Conservation (phyloP, 176 grass and related monocot species). For the Juncus inflexus region DNA sequence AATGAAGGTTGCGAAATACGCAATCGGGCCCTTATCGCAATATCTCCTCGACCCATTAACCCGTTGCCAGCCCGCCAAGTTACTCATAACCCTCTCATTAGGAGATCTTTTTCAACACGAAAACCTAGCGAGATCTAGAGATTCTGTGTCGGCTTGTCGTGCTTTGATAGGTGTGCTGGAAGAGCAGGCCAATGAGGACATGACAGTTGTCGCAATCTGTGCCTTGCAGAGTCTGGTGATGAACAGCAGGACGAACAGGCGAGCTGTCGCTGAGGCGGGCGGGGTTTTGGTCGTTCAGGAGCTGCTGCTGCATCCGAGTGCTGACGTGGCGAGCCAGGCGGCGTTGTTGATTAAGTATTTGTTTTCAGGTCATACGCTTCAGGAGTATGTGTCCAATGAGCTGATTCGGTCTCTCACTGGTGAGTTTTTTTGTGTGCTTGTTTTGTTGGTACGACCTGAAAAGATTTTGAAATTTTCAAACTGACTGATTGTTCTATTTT, state of each 20-base stretch:
- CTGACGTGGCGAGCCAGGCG: conserved; percentile 80
- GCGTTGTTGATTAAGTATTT: conserved; percentile 82
- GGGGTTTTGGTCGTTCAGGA: conserved; percentile 93
- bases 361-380: conserved; percentile 96
- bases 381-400: conserved; percentile 97
- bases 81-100: conserved; percentile 79
- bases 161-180: conserved; percentile 87
- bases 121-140: conserved; percentile 77
- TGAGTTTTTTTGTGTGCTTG: conserved; percentile 19
- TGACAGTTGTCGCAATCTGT: conserved; percentile 94
- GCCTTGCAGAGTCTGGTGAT: conserved; percentile 90
- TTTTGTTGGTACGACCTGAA: too few relatives aligned
- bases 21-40: conserved; percentile 76
- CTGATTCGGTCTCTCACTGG: conserved; percentile 94
- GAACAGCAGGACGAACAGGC: conserved; percentile 97
- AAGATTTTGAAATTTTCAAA: too few relatives aligned
- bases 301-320: conserved; percentile 70
- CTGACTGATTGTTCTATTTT: too few relatives aligned
- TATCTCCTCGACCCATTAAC: conserved; percentile 89
- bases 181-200: conserved; percentile 90
- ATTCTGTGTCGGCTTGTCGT: conserved; percentile 71
- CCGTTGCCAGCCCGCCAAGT: conserved; percentile 78
- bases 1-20: conserved; percentile 84
- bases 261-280: conserved; percentile 80
- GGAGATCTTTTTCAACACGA: conserved; percentile 99